A percentile compares a stretch with the other conserved stretches of the same genome.
Evolutionary conservation across 2,329 filamentous ascomycete genomes (phyloP).

Genomic region (Pseudogymnoascus sp.): DNA sequence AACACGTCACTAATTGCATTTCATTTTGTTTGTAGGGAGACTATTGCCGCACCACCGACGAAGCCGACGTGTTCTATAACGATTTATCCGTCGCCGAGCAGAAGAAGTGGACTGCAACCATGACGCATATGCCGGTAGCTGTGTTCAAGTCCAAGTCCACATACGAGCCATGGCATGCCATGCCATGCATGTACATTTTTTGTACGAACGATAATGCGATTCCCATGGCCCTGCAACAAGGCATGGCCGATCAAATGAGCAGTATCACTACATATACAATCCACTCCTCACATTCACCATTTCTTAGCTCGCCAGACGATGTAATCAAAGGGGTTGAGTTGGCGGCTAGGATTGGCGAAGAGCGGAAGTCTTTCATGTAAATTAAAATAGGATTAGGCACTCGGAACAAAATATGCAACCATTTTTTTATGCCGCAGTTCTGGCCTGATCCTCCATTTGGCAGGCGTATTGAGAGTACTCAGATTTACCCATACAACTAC

Average conservation of each 20-base stretch:
- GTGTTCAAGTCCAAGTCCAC: conserved; percentile 15
- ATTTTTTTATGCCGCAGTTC: neutral
- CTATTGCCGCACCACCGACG: conserved; percentile 3
- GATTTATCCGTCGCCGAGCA: conserved; percentile 14
- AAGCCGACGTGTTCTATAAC: conserved; percentile 5
- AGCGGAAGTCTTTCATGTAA: conserved; percentile 6
- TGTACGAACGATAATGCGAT: conserved; percentile 16
- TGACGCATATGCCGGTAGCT: conserved; percentile 12
- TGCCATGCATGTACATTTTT: conserved; percentile 18
- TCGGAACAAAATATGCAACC: neutral
- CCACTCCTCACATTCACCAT: conserved; percentile 17
- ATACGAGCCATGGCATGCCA: conserved; percentile 18
- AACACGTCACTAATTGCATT: neutral
- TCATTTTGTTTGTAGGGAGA: conserved; percentile 13
- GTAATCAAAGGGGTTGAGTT: conserved; percentile 13
- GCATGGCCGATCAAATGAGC: conserved; percentile 15
- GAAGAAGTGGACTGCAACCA: neutral
- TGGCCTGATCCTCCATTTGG: no score
- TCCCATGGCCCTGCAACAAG: conserved; percentile 11
- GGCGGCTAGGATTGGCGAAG: conserved; percentile 6
- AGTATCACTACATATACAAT: conserved; percentile 13
- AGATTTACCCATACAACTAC: no score
- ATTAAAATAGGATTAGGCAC: neutral
- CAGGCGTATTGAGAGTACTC: no score
- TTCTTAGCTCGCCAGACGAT: conserved; percentile 16